These are phyloP conservation scores for Spatholobus suberectus DNA, from an alignment of 306 rosid genomes.

Conservation along the genomic window DNA sequence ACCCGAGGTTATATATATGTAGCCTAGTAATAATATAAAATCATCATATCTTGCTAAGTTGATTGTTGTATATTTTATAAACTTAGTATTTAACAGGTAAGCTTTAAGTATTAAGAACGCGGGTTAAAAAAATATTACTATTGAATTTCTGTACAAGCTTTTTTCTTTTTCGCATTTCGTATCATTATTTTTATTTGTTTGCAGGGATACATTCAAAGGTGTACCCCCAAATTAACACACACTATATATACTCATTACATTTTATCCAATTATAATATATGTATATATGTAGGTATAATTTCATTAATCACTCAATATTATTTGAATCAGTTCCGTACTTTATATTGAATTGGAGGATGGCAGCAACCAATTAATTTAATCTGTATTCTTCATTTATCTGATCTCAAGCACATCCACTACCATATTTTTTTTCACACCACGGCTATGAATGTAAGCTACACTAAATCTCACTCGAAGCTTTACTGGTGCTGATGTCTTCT, in stretches of 20 bases:
- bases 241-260: neutral
- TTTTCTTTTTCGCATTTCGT: neutral
- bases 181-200: neutral
- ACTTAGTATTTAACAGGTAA: neutral
- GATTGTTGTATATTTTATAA: neutral
- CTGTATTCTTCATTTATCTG: neutral
- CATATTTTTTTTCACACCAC: neutral
- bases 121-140: neutral
- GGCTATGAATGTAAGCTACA: neutral
- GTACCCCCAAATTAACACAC: neutral
- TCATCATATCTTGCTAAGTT: constrained; percentile 1
- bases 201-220: neutral
- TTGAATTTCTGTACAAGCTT: neutral
- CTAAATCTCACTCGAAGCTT: constrained; percentile 36
- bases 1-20: neutral
- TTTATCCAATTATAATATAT: neutral
- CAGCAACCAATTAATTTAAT: neutral
- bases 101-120: neutral
- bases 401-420: constrained; percentile 10
- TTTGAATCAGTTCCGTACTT: neutral
- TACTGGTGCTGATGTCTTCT: constrained; percentile 40
- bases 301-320: neutral
- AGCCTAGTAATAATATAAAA: neutral
- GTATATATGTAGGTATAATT: neutral
- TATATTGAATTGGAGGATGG: neutral